Conservation (phyloP, 2,329 filamentous ascomycete genomes). For the Monosporascus sp. region DNA sequence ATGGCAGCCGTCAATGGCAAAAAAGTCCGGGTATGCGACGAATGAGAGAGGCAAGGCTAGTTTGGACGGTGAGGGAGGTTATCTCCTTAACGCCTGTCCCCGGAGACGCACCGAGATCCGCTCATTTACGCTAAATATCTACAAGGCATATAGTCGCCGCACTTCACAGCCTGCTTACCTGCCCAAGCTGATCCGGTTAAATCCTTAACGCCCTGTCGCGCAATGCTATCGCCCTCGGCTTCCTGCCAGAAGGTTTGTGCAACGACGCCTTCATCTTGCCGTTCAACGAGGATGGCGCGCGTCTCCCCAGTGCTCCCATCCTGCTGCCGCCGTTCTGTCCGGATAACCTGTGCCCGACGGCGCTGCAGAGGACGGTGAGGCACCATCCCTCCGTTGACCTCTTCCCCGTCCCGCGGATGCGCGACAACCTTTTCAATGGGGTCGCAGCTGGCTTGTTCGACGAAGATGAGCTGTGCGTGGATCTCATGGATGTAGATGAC, state of each 20-base stretch:
- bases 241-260: conserved; percentile 8
- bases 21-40: no score
- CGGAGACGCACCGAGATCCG: no score
- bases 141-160: neutral
- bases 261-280: conserved; percentile 15
- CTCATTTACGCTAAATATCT: no score
- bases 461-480: conserved; percentile 31
- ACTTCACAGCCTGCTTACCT: neutral
- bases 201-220: conserved; percentile 6
- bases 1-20: no score
- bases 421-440: conserved; percentile 22
- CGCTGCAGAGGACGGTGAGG: conserved; percentile 18
- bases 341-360: conserved; percentile 21
- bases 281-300: no score
- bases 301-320: no score
- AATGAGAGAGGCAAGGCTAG: no score
- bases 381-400: conserved; percentile 32
- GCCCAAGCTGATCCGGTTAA: conserved; percentile 3
- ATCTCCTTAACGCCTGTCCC: no score
- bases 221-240: conserved; percentile 4
- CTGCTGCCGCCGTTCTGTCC: conserved; percentile 3
- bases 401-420: conserved; percentile 24
- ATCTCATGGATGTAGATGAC: conserved; percentile 24
- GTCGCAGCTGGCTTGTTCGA: conserved; percentile 20
- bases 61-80: no score